These are phyloP conservation scores for Phytophthora meadii DNA, from an alignment of 352 stramenopile species.

Conservation along the genomic window DNA sequence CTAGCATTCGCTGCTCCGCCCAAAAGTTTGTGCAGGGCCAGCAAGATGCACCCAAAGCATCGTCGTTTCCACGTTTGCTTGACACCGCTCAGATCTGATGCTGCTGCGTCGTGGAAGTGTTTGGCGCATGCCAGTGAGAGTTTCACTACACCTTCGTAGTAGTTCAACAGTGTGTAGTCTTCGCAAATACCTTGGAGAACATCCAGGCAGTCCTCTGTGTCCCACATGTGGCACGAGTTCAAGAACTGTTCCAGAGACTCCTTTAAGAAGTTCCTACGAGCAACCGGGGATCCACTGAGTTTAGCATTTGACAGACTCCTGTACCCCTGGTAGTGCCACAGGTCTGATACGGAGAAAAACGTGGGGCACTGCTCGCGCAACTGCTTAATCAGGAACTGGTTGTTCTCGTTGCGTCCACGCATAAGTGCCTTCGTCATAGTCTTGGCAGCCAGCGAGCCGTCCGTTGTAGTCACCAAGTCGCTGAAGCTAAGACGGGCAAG, in stretches of 20 bases:
- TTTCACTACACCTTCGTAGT: conserved; percentile 89
- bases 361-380: conserved; percentile 86
- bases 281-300: conserved; percentile 65
- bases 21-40: conserved; percentile 69
- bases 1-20: conserved; percentile 44
- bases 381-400: conserved; percentile 83
- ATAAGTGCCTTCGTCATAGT: conserved; percentile 83
- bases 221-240: conserved; percentile 87
- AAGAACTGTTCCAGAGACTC: conserved; percentile 84
- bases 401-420: conserved; percentile 82
- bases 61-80: conserved; percentile 78
- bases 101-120: conserved; percentile 77
- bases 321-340: conserved; percentile 89
- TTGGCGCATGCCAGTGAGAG: conserved; percentile 80
- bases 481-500: conserved; percentile 75
- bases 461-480: conserved; percentile 74
- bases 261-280: conserved; percentile 65
- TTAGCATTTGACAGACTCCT: conserved; percentile 84
- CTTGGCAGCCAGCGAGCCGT: conserved; percentile 69
- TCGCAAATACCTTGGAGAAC: conserved; percentile 84
- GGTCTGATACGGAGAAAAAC: conserved; percentile 82
- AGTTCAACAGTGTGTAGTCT: conserved; percentile 80
- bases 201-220: conserved; percentile 77
- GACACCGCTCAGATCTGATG: conserved; percentile 65
- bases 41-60: conserved; percentile 79